Evolutionary conservation across 805 yeast species (phyloP).

Genomic region (Brettanomyces sp.): DNA sequence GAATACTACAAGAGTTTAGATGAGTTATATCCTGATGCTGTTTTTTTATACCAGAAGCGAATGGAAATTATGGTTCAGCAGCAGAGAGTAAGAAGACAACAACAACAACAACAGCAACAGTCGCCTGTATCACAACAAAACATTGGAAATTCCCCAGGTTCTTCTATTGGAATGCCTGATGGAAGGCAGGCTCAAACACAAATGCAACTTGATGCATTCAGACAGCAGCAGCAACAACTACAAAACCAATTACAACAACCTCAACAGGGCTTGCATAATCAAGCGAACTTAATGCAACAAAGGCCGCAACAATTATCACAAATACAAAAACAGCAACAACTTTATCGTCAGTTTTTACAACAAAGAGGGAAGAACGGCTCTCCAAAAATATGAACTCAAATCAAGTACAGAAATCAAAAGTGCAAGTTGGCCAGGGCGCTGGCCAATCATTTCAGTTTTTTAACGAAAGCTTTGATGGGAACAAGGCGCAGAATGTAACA

Average conservation of each 20-base stretch:
- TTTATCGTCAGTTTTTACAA: slow-evolving; percentile 7
- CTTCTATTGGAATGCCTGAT: slow-evolving; percentile 15
- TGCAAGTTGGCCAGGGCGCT: neutral
- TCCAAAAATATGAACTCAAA: neutral
- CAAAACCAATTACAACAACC: slow-evolving; percentile 12
- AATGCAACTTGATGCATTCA: slow-evolving; percentile 13
- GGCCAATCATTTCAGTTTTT: neutral
- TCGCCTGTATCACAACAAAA: slow-evolving; percentile 6
- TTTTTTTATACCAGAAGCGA: slow-evolving; percentile 20
- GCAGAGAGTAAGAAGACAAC: slow-evolving; percentile 9
- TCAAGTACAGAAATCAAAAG: neutral
- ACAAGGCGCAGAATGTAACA: neutral
- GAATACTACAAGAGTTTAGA: slow-evolving; percentile 31
- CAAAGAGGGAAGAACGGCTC: neutral
- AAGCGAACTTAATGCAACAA: slow-evolving; percentile 18
- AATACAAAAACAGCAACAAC: slow-evolving; percentile 12
- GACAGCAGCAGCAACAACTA: slow-evolving; percentile 18
- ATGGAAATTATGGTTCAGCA: slow-evolving; percentile 20
- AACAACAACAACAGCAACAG: slow-evolving; percentile 9
- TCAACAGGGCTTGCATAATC: slow-evolving; percentile 4
- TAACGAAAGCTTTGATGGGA: neutral
- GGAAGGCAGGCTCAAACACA: slow-evolving; percentile 1
- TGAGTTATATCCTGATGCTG: slow-evolving; percentile 43
- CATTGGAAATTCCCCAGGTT: slow-evolving; percentile 4
- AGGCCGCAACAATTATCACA: slow-evolving; percentile 21